Base-by-base conservation (phyloP, 2,329 filamentous ascomycete genomes). In the Ascochyta clinopodiicola region DNA sequence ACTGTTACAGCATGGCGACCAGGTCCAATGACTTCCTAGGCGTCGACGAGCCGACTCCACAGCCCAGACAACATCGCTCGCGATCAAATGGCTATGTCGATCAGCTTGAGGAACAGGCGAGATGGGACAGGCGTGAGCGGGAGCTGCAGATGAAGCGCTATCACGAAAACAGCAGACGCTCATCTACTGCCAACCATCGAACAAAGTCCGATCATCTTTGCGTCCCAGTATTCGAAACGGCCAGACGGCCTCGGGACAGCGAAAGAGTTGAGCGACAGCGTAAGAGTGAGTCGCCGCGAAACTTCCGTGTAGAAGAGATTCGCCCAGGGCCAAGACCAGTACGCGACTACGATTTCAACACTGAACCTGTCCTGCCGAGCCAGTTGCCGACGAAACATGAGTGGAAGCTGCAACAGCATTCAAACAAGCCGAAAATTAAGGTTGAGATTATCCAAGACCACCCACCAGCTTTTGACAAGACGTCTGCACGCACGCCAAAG, bases 71-170 rank as follows among this genome's bases (percentile, higher is more conserved):
- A 9, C 64, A 61, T 39, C 66, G 68, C 13, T 66, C 65, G 8
- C 61, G 64, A 17, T 67, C 64, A 27, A 65, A 61, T n/a, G 64
- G 61, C 5, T 62, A 70, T 56, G 55, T 61, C 15, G 68, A 70
- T 32, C 49, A 55, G 45, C 42, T 69, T 17, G 66, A 69, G 51
- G 61, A 69, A 19, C 51, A 67, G 34, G 54, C 50, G 17, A 45
- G 29, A 49, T 60, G 51, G 55, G 60, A 68, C 7, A 56, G 62
- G 29, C 54, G 60, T 15, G 60, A 62, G 19, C 59, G 61, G 17
- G 68, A 66, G 24, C 50, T 51, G 12, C 53, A 64, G 44, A 68
- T 70, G 64, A 67, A 60, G 34, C 55, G 44, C 17, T 71, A 70
- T 40, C 61, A 61, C 10, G 45, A 49, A 27, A 57, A 61, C 44